Conservation (phyloP, 179 eudicot genomes). For the Carnegiea gigantea region DNA sequence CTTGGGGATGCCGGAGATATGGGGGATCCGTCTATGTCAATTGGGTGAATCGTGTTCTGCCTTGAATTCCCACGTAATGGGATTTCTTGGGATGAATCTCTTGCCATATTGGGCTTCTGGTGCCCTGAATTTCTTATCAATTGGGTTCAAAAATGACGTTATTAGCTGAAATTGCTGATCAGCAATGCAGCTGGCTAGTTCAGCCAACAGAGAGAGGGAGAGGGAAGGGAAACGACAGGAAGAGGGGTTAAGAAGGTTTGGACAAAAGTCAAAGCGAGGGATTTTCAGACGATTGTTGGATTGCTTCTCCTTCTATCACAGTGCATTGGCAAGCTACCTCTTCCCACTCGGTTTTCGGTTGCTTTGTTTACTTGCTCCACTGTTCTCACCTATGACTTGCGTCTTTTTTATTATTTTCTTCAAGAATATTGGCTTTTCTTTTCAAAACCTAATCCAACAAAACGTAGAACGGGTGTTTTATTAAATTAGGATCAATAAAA, state of each 20-base stretch:
- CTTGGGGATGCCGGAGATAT: conserved; percentile 11
- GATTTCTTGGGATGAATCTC: conserved; percentile 28
- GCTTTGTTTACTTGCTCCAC: neutral
- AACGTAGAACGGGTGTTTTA: too few relatives aligned
- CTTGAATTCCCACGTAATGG: conserved; percentile 35
- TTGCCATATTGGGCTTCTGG: conserved; percentile 3
- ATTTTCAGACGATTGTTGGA: neutral
- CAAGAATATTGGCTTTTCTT: too few relatives aligned
- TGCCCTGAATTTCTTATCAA: neutral
- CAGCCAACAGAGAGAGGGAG: neutral
- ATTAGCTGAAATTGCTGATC: neutral
- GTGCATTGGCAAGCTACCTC: neutral
- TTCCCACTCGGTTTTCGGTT: neutral
- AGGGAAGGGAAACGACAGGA: neutral
- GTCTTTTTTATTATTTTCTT: neutral
- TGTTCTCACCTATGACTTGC: neutral
- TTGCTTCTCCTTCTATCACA: neutral
- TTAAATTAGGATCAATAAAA: too few relatives aligned
- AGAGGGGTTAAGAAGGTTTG: neutral
- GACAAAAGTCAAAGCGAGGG: neutral
- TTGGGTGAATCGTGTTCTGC: conserved; percentile 41
- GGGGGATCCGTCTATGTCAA: conserved; percentile 33
- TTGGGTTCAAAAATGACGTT: neutral
- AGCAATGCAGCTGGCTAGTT: neutral
- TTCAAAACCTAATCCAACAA: too few relatives aligned